Evolutionary conservation across 2,329 filamentous ascomycete species (phyloP).

Genomic region (Periconia sp.): DNA sequence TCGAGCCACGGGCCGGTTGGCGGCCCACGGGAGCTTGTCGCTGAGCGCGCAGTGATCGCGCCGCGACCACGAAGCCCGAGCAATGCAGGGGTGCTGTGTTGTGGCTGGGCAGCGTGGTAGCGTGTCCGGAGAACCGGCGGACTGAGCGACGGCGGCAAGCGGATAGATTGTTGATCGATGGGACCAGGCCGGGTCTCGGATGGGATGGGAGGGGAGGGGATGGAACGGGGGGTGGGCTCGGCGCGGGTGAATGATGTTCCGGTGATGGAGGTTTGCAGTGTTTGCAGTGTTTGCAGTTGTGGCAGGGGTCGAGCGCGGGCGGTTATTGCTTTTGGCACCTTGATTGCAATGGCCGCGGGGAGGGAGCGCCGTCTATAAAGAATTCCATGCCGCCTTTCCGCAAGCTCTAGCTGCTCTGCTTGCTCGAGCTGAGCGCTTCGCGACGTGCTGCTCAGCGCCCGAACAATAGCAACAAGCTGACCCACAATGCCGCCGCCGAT

Average conservation of each 20-base stretch:
- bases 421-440: slow-evolving; percentile 14
- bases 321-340: too few species aligned
- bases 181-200: too few species aligned
- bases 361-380: neutral
- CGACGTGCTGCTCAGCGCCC: slow-evolving; percentile 19
- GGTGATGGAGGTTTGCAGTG: slow-evolving; percentile 1
- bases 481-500: slow-evolving; percentile 43
- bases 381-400: neutral
- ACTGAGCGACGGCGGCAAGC: neutral
- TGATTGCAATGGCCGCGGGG: neutral
- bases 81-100: slow-evolving; percentile 24
- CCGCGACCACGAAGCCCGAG: slow-evolving; percentile 21
- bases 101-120: slow-evolving; percentile 8
- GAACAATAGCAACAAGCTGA: slow-evolving; percentile 7
- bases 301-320: too few species aligned
- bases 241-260: slow-evolving; percentile 5
- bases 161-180: slow-evolving; percentile 2
- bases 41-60: slow-evolving; percentile 24
- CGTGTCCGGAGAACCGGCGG: neutral
- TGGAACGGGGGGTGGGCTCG: neutral
- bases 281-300: slow-evolving; percentile 10
- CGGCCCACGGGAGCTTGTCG: slow-evolving; percentile 22
- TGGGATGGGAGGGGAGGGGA: too few species aligned
- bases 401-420: slow-evolving; percentile 4
- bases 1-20: slow-evolving; percentile 25